phyloP scores from a whole-genome alignment of 2,329 filamentous ascomycete species.

The Aschersonia sp. region DNA sequence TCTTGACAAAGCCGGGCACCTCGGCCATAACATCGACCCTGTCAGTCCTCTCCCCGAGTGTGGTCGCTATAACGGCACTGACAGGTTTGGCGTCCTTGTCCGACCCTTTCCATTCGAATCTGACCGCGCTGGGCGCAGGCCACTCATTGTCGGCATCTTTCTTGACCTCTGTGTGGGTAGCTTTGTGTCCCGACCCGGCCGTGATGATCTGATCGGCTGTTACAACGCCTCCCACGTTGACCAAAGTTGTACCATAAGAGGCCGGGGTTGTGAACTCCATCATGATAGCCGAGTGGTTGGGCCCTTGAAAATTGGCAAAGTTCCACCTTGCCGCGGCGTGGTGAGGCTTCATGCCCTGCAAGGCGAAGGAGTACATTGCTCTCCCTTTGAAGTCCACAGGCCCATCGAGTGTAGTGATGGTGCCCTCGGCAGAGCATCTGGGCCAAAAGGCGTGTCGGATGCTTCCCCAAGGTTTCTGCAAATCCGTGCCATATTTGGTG shows the following conservation, averaged over 20 bases:
- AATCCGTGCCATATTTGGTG: slow-evolving; percentile 76
- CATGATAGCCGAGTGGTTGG: slow-evolving; percentile 72
- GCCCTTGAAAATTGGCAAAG: slow-evolving; percentile 82
- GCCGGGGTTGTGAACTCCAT: slow-evolving; percentile 95
- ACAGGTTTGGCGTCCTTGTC: slow-evolving; percentile 63
- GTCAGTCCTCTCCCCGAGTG: slow-evolving; percentile 58
- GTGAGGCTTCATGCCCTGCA: slow-evolving; percentile 99
- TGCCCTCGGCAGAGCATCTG: slow-evolving; percentile 66
- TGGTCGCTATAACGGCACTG: slow-evolving; percentile 53
- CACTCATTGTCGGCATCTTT: slow-evolving; percentile 70
- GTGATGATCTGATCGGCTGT: slow-evolving; percentile 70
- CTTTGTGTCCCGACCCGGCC: slow-evolving; percentile 51
- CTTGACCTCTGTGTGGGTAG: slow-evolving; percentile 54
- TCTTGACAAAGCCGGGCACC: slow-evolving; percentile 90
- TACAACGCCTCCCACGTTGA: slow-evolving; percentile 70
- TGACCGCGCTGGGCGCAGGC: slow-evolving; percentile 69
- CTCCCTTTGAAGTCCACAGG: slow-evolving; percentile 70
- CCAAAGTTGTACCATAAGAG: slow-evolving; percentile 76
- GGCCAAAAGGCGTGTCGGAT: slow-evolving; percentile 96
- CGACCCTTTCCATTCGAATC: slow-evolving; percentile 66
- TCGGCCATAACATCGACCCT: slow-evolving; percentile 89
- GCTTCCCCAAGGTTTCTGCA: slow-evolving; percentile 72
- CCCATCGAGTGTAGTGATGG: slow-evolving; percentile 69
- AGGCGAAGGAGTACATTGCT: slow-evolving; percentile 67
- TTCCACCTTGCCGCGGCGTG: slow-evolving; percentile 89